phyloP scores from a whole-genome alignment of 2,329 filamentous ascomycete genomes.

The Exserohilum turcica region DNA sequence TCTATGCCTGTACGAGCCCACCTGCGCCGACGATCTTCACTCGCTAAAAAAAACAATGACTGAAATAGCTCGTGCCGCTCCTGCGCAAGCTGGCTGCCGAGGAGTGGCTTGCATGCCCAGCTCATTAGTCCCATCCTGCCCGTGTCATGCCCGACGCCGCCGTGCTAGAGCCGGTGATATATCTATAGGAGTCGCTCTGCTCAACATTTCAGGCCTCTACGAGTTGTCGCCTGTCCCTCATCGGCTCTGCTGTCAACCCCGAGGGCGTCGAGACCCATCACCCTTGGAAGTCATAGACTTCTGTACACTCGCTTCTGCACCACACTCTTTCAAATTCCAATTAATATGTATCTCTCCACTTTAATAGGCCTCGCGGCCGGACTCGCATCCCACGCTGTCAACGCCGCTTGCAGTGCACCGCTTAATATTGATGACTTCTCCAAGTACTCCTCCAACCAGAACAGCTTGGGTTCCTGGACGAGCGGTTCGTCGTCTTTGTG shows the following conservation, averaged over 20 bases:
- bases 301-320: slow-evolving; percentile 47
- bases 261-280: slow-evolving; percentile 22
- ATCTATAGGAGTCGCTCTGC: slow-evolving; percentile 23
- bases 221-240: slow-evolving; percentile 28
- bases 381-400: slow-evolving; percentile 31
- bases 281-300: slow-evolving; percentile 40
- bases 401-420: slow-evolving; percentile 44
- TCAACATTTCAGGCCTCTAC: slow-evolving; percentile 11
- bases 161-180: slow-evolving; percentile 25
- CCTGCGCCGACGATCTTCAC: slow-evolving; percentile 23
- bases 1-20: slow-evolving; percentile 14
- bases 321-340: slow-evolving; percentile 30
- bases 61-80: slow-evolving; percentile 27
- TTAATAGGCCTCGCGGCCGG: slow-evolving; percentile 43
- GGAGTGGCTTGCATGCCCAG: slow-evolving; percentile 33
- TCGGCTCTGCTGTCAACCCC: slow-evolving; percentile 19
- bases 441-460: slow-evolving; percentile 43
- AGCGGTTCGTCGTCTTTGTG: slow-evolving; percentile 32
- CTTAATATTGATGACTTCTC: slow-evolving; percentile 50
- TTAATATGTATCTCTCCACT: slow-evolving; percentile 37
- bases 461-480: slow-evolving; percentile 44
- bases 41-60: slow-evolving; percentile 17
- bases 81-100: slow-evolving; percentile 21
- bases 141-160: slow-evolving; percentile 30
- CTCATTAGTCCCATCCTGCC: slow-evolving; percentile 29